Evolutionary conservation across 495 filamentous ascomycete genomes (phyloP).

Genomic region (Clavariopsis aquatica): DNA sequence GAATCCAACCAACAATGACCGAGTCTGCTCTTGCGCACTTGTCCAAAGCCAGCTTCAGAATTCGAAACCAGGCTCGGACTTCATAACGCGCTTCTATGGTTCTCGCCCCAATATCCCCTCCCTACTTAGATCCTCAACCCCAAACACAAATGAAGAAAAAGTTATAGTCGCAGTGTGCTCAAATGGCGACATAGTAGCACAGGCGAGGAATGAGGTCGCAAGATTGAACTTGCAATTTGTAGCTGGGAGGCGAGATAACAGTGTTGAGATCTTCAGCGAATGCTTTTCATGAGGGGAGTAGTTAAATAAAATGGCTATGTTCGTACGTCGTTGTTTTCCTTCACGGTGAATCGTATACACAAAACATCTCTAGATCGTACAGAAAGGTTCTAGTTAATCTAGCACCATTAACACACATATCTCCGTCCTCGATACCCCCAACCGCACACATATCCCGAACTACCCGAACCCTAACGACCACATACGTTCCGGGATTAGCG

Average conservation of each 20-base stretch:
- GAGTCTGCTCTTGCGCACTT: not conserved
- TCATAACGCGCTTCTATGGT: not conserved
- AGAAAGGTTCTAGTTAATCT: no score
- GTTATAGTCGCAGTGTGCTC: slow-evolving; percentile 24
- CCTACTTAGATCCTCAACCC: not conserved
- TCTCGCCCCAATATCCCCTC: not conserved
- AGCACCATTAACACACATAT: no score
- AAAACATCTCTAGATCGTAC: no score
- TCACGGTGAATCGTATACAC: no score
- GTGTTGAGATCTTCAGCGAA: slow-evolving; percentile 15
- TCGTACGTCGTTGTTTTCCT: no score
- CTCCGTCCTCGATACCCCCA: no score
- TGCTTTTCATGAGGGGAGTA: slow-evolving; percentile 5
- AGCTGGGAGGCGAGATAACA: not conserved
- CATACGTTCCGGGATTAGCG: no score
- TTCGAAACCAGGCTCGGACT: not conserved
- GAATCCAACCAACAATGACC: not conserved
- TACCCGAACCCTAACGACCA: no score
- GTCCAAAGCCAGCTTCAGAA: not conserved
- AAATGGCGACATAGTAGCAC: not conserved
- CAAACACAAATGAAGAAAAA: not conserved
- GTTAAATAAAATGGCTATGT: not conserved
- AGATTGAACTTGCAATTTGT: slow-evolving; percentile 21
- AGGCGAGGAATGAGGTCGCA: slow-evolving; percentile 12
- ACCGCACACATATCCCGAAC: no score